These are phyloP conservation scores for Streptanthus diversifolius DNA, from an alignment of 345 rosid species.

Conservation along the genomic window DNA sequence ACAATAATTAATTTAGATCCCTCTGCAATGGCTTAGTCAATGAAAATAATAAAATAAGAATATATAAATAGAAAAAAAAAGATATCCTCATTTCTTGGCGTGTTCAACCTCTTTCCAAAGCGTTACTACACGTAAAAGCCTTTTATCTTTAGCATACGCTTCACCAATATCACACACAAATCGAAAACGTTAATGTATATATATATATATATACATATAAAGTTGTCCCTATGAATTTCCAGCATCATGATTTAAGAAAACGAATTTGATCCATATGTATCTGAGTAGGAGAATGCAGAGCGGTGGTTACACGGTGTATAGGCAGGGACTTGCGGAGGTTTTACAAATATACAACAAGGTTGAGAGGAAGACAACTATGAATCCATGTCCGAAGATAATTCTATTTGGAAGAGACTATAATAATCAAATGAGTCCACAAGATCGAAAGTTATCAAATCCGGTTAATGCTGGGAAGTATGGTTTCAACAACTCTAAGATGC, in stretches of 20 bases:
- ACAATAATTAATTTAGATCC: neutral
- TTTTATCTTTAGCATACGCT: conserved; percentile 25
- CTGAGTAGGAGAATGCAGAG: conserved; percentile 22
- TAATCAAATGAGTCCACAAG: conserved; percentile 8
- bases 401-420: conserved; percentile 20
- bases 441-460: conserved; percentile 12
- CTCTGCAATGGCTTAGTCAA: neutral
- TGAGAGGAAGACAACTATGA: conserved; percentile 11
- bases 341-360: conserved; percentile 23
- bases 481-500: conserved; percentile 4
- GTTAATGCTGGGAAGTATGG: conserved; percentile 16
- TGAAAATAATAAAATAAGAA: neutral
- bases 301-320: conserved; percentile 12
- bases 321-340: conserved; percentile 21
- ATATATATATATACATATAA: neutral
- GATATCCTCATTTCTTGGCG: conserved; percentile 29
- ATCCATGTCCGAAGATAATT: conserved; percentile 14
- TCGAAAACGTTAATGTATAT: neutral
- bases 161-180: conserved; percentile 28
- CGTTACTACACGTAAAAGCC: conserved; percentile 28
- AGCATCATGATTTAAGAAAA: neutral
- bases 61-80: neutral
- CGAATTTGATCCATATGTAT: conserved; percentile 9
- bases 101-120: conserved; percentile 27
- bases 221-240: neutral